Conservation (phyloP, 73 alveolate species). For the Paramecium sonneborni region DNA sequence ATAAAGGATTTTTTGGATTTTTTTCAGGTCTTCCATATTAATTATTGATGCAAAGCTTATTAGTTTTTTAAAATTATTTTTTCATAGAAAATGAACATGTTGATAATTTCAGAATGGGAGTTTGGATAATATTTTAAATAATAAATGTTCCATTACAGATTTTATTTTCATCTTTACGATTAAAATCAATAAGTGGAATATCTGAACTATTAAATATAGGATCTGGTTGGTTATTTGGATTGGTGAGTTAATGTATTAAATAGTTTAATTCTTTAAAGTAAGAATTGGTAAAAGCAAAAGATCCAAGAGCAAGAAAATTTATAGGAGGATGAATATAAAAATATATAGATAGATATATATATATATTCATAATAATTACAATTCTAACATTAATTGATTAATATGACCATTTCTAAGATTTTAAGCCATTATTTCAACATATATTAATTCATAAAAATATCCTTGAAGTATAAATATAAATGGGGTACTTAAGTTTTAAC, state of each 20-base stretch:
- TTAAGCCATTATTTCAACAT: background rate
- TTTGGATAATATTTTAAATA: background rate
- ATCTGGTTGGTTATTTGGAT: background rate
- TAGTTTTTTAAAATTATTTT: background rate
- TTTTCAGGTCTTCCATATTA: background rate
- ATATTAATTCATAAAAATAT: background rate
- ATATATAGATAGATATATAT: too few species aligned
- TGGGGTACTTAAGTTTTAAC: slow-evolving; percentile 33
- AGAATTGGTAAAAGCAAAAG: background rate
- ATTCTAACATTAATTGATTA: background rate
- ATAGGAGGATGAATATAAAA: background rate
- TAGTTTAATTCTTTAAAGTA: background rate
- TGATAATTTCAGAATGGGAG: background rate
- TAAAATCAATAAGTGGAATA: background rate
- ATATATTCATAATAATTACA: background rate
- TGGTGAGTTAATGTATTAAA: background rate
- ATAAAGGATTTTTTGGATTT: background rate
- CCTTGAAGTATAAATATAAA: background rate
- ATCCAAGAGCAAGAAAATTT: background rate
- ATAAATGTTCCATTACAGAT: background rate
- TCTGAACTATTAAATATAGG: background rate
- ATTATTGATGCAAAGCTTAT: background rate
- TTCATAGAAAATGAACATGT: background rate
- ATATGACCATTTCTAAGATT: background rate
- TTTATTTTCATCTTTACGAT: background rate